Evolutionary conservation across 1,284 basidiomycete genomes (phyloP).

Genomic region (Heliocybe sulcata): DNA sequence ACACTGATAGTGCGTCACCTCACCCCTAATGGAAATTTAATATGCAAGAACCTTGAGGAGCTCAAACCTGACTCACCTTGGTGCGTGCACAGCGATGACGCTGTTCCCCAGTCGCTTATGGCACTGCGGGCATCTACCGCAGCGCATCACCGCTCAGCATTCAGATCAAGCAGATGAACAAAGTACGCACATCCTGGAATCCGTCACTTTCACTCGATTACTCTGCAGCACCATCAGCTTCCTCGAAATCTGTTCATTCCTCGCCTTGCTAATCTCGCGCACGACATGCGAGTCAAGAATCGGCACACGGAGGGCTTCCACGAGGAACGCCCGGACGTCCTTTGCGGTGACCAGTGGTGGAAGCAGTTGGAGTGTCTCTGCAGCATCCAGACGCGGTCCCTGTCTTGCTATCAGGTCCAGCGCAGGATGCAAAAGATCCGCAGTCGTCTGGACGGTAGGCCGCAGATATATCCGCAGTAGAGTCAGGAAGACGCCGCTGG

Average conservation of each 20-base stretch:
- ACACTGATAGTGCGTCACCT: constrained; percentile 93
- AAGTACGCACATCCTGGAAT: constrained; percentile 75
- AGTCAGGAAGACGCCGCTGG: constrained; percentile 70
- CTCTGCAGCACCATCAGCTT: constrained; percentile 71
- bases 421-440: constrained; percentile 68
- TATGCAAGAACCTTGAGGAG: too few species aligned
- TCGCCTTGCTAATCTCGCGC: constrained; percentile 59
- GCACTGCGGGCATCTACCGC: constrained; percentile 84
- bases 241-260: constrained; percentile 68
- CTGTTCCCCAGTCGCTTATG: constrained; percentile 92
- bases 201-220: constrained; percentile 84
- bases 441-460: constrained; percentile 42
- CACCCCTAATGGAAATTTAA: constrained; percentile 48
- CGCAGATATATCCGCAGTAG: constrained; percentile 86
- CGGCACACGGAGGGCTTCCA: constrained; percentile 63
- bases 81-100: constrained; percentile 91
- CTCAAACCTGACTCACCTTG: constrained; percentile 41
- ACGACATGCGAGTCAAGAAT: constrained; percentile 66
- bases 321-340: constrained; percentile 75
- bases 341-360: constrained; percentile 82
- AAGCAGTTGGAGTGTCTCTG: constrained; percentile 77
- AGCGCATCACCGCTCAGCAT: background rate
- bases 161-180: background rate
- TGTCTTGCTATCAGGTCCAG: constrained; percentile 81
- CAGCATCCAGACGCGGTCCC: constrained; percentile 73